Evolutionary conservation across 768 basidiomycete species (phyloP), one percentile per base, ranked within the genome.

Genomic region (Chalciporus chontae): DNA sequence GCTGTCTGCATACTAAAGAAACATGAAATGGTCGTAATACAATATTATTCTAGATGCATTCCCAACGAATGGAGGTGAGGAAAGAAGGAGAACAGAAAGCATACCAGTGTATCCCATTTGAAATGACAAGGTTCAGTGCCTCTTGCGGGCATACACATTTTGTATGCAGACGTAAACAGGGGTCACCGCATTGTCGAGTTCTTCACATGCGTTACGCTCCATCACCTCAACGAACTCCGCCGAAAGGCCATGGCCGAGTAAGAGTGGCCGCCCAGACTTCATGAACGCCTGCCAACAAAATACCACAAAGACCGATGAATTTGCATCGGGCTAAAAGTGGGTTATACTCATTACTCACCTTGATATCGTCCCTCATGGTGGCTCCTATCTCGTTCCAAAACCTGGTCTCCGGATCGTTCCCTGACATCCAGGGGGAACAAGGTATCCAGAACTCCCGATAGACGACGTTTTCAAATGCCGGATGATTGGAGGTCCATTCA

Each of bases 401-500:
- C n/a, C 57, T 63, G 0, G 62, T 52, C 3, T 57, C 47, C 10
- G 55, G 46, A 39, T 66, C 55, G 13, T 32, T 50, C 14, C 66
- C 66, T 11, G 32, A 46, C 40, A 69, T 40, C 72, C 76, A 85
- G 5, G 83, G 76, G 8, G 79, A 78, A 8, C 77, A 71, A 8
- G 85, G 85, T 14, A 87, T 58, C 78, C 80, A 90, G 60, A 77
- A 81, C 19, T 84, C 78, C 37, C 74, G 67, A 55, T 77, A 76
- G 2, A 77, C 76, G 13, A 80, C 73, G 38, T 82, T 74, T 59
- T 86, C 83, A 45, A 86, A 84, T 7, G 71, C 67, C 5, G 75
- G 72, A 56, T 87, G 77, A 29, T 72, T 66, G 17, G 62, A 56
- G 19, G 85, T 62, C 84, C 85, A 88, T 24, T 69, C 67, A 38